Evolutionary conservation across 2,329 filamentous ascomycete genomes (phyloP).

Genomic region (Chaetomiaceae sp.): DNA sequence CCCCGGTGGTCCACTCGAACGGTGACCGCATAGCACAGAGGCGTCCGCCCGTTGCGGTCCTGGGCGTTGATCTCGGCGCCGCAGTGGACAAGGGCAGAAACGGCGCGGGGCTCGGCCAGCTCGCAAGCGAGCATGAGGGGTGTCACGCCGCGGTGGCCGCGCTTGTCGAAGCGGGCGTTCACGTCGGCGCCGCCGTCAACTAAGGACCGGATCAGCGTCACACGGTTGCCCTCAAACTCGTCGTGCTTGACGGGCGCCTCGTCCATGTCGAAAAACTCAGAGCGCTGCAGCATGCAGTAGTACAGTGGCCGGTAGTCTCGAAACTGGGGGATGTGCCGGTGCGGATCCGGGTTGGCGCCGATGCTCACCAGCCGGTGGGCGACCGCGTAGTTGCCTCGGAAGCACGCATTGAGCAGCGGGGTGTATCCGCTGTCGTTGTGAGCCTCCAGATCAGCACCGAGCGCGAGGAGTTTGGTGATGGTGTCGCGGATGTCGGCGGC

Average conservation of each 20-base stretch:
- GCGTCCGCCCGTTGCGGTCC: slow-evolving; percentile 18
- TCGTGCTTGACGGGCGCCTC: slow-evolving; percentile 22
- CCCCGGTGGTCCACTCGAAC: slow-evolving; percentile 19
- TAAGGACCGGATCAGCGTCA: slow-evolving; percentile 22
- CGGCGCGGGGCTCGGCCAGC: slow-evolving; percentile 22
- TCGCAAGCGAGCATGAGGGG: slow-evolving; percentile 25
- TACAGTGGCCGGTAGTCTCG: slow-evolving; percentile 24
- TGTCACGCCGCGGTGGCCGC: slow-evolving; percentile 17
- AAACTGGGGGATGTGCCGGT: slow-evolving; percentile 21
- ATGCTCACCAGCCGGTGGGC: slow-evolving; percentile 22
- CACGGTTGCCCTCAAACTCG: slow-evolving; percentile 23
- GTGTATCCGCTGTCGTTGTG: slow-evolving; percentile 23
- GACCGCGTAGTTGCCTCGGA: slow-evolving; percentile 24
- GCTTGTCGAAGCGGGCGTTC: slow-evolving; percentile 24
- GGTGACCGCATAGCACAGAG: slow-evolving; percentile 20
- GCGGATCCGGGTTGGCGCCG: slow-evolving; percentile 23
- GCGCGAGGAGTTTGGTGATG: slow-evolving; percentile 23
- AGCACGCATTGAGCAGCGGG: slow-evolving; percentile 24
- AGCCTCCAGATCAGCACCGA: slow-evolving; percentile 26
- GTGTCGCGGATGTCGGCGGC: slow-evolving; percentile 22
- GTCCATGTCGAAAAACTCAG: slow-evolving; percentile 24
- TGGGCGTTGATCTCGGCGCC: slow-evolving; percentile 25
- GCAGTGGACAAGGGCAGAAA: slow-evolving; percentile 16
- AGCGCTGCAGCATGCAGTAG: slow-evolving; percentile 21
- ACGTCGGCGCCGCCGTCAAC: slow-evolving; percentile 21